Base-by-base conservation (phyloP, 371 early-diverging fungal species). In the Circinella umbellata region DNA sequence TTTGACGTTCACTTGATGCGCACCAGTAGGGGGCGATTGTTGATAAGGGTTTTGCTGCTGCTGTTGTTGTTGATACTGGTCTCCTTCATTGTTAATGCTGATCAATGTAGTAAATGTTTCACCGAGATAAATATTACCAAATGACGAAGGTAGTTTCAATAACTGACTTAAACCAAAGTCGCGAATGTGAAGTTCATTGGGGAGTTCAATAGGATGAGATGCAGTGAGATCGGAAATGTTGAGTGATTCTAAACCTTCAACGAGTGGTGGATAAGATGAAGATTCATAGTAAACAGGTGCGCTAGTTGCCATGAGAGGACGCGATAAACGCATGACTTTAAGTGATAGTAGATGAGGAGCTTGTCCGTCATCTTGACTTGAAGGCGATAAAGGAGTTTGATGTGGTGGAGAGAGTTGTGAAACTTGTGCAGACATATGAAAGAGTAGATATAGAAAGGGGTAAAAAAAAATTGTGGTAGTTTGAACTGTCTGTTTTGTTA, bases 121-220 rank as follows among this genome's bases (percentile, higher is more conserved):
- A 5, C 98, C 98, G 18, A 98, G 88, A 75, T 96, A 96, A 51
- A 98, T 95, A 63, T 92, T 92, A 17, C 97, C 97, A 83, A 97
- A 96, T 8, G 61, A 83, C 67, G 83, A 75, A 8, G 94, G 92
- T 68, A 92, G 76, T 27, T 86, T 80, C 37, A 93, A 76, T 53
- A 91, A 76, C 63, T 93, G 92, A n/a, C 85, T 85, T 20, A 88
- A 73, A 9, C 86, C 88, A 73, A 89, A 85, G 68, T 90, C 87
- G 61, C 86, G 80, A 67, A 89, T 86, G 47, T 86, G 77, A 27
- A 76, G 47, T 39, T 55, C 64, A 42, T 47, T 70, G 36, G 42
- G 68, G 18, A 53, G 68, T n/a, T 69, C 68, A 15, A 76, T 80
- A 20, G 75, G 76, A 60, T 76, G 80, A 11, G 76, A 75, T 37